These are phyloP conservation scores for Pseudocohnilembus persalinus DNA, from an alignment of 169 alveolate genomes.

Conservation along the genomic window DNA sequence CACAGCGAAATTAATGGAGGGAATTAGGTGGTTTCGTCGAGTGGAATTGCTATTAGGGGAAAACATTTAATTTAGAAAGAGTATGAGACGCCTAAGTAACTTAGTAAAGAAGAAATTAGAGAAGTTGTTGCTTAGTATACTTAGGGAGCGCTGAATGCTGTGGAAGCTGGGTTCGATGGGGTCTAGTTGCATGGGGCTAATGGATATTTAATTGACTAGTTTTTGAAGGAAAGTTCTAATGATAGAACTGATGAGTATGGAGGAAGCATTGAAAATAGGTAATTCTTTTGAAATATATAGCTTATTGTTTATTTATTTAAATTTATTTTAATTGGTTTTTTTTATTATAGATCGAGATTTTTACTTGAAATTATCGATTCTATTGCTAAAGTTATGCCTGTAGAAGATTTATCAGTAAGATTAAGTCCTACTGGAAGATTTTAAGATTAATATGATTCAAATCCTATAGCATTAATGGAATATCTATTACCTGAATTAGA, in stretches of 20 bases:
- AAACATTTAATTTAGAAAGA: constrained; percentile 8
- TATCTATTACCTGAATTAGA: constrained; percentile 40
- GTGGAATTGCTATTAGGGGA: constrained; percentile 43
- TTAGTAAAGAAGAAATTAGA: constrained; percentile 34
- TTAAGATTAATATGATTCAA: constrained; percentile 31
- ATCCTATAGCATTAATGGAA: constrained; percentile 28
- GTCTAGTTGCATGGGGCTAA: too few relatives aligned
- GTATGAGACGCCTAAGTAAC: constrained; percentile 17
- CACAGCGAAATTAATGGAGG: constrained; percentile 19
- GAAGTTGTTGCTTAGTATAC: constrained; percentile 5
- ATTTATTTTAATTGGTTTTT: too few relatives aligned
- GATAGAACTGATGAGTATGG: constrained; percentile 79
- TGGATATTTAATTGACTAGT: constrained; percentile 53
- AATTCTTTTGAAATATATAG: too few relatives aligned
- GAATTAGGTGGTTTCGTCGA: constrained; percentile 37
- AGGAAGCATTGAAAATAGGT: constrained; percentile 64
- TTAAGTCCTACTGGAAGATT: constrained; percentile 34
- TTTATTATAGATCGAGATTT: constrained; percentile 62
- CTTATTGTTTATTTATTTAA: too few relatives aligned
- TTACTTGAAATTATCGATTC: constrained; percentile 40
- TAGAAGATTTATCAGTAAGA: constrained; percentile 19
- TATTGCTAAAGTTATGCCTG: constrained; percentile 47
- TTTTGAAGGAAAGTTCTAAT: constrained; percentile 54
- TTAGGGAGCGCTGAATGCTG: constrained; percentile 54
- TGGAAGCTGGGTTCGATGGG: constrained; percentile 82